Conservation (phyloP, 257 asterid species). For the Nicotiana benthamiana region DNA sequence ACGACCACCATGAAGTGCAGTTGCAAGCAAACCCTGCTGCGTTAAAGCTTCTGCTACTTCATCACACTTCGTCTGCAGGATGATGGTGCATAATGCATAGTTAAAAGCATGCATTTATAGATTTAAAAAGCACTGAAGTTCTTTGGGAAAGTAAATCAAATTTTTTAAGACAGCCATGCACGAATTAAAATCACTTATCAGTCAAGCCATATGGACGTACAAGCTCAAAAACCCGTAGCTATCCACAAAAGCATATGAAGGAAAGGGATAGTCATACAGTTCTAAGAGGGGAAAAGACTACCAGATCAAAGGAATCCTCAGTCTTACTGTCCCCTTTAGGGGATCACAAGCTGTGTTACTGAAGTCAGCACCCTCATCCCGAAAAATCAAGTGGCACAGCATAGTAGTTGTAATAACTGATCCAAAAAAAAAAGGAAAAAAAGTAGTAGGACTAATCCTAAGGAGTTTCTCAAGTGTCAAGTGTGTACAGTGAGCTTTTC, state of each 20-base stretch:
- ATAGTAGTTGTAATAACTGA: neutral
- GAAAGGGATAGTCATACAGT: neutral
- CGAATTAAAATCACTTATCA: neutral
- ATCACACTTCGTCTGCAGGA: conserved; percentile 73
- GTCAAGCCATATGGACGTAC: neutral
- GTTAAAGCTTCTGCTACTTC: conserved; percentile 86
- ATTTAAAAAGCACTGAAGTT: neutral
- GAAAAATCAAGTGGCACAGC: neutral
- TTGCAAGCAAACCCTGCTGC: conserved; percentile 69
- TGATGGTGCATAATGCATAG: conserved; percentile 16
- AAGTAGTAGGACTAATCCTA: neutral
- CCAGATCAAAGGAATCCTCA: neutral
- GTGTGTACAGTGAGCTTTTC: neutral
- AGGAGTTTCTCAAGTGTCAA: neutral
- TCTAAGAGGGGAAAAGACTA: neutral
- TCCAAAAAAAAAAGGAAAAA: neutral
- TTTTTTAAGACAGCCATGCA: neutral
- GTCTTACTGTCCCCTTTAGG: neutral
- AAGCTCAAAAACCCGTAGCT: neutral
- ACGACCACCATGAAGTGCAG: conserved; percentile 91
- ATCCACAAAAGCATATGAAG: neutral
- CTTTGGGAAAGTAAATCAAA: neutral
- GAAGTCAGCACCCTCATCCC: neutral
- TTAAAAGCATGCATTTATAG: neutral
- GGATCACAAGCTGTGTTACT: neutral